phyloP scores from a whole-genome alignment of 2,329 filamentous ascomycete genomes.

The Calonectria pseudoreteaudii region DNA sequence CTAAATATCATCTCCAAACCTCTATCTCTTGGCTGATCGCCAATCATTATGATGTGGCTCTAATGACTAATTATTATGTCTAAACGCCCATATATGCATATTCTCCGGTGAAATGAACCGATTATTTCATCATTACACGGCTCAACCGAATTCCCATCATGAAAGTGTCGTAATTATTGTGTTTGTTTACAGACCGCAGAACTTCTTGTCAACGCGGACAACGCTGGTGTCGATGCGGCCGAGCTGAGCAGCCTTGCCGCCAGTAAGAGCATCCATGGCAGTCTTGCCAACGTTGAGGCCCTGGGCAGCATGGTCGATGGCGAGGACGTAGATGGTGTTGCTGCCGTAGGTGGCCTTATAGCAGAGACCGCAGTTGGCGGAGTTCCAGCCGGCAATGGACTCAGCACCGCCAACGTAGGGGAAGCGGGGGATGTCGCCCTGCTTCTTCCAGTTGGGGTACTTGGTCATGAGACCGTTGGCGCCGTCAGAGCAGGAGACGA shows the following conservation, averaged over 20 bases:
- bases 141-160: background rate
- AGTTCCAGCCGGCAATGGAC: constrained; percentile 68
- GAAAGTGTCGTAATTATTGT: background rate
- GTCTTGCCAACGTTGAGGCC: constrained; percentile 68
- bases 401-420: constrained; percentile 67
- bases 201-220: constrained; percentile 50
- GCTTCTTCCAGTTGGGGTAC: constrained; percentile 68
- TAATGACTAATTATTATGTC: background rate
- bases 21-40: background rate
- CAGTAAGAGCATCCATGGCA: constrained; percentile 68
- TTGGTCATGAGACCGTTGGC: constrained; percentile 71
- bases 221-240: constrained; percentile 65
- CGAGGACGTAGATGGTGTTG: constrained; percentile 64
- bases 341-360: constrained; percentile 66
- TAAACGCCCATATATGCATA: background rate
- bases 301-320: constrained; percentile 61
- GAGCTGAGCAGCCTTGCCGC: constrained; percentile 59
- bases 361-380: constrained; percentile 68
- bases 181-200: constrained; percentile 56
- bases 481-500: constrained; percentile 76
- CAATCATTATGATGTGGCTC: background rate
- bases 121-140: background rate
- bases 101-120: background rate
- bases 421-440: constrained; percentile 63
- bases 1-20: background rate